phyloP scores from a whole-genome alignment of 78 protist genomes.

The slime mould (Dictyostelium discoideum) region dicty_2.7 NC_007088.5:7021001-7021500 shows the following conservation, averaged over 20 bases:
- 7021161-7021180: conserved; percentile 32
- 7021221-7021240: conserved; percentile 17
- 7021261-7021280: conserved; percentile 48
- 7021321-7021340: conserved; percentile 53
- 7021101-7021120: too few relatives aligned
- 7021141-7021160: not conserved
- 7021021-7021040: conserved; percentile 17
- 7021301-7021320: conserved; percentile 47
- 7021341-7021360: conserved; percentile 30
- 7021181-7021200: conserved; percentile 44
- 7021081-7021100: too few relatives aligned
- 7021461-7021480: too few relatives aligned
- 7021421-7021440: not conserved
- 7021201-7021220: conserved; percentile 22
- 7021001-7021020: not conserved
- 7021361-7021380: conserved; percentile 1
- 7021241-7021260: conserved; percentile 51
- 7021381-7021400: not conserved
- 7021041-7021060: not conserved
- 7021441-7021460: too few relatives aligned
- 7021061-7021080: not conserved
- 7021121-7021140: too few relatives aligned
- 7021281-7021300: conserved; percentile 40
- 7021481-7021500: not conserved
- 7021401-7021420: conserved; percentile 36